phyloP scores from a whole-genome alignment of 1,139 yeast species.

The Candida sp. region DNA sequence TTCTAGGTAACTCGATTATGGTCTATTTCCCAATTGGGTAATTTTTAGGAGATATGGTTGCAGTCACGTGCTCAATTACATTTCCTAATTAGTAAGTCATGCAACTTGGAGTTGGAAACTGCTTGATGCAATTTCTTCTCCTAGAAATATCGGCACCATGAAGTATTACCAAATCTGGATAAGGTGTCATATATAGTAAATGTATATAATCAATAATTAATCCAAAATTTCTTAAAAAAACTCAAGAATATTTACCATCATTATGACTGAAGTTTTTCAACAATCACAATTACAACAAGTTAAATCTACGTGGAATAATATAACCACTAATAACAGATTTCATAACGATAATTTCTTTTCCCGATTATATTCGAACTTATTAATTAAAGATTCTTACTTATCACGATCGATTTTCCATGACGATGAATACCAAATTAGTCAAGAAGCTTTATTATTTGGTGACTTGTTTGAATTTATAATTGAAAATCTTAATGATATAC shows the following conservation, averaged over 20 bases:
- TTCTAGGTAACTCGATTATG: not conserved
- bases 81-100: not conserved
- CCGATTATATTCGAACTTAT: slow-evolving; percentile 31
- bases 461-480: slow-evolving; percentile 35
- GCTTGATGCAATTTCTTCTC: not conserved
- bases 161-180: not conserved
- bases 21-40: not conserved
- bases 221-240: not conserved
- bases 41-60: not conserved
- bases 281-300: slow-evolving; percentile 11
- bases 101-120: not conserved
- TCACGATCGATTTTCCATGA: slow-evolving; percentile 18
- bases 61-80: not conserved
- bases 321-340: slow-evolving; percentile 25
- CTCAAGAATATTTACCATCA: not conserved
- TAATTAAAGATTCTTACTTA: slow-evolving; percentile 27
- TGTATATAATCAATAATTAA: not conserved
- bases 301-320: slow-evolving; percentile 30
- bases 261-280: slow-evolving; percentile 10
- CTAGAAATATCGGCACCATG: not conserved
- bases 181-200: not conserved
- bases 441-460: slow-evolving; percentile 32
- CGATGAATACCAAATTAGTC: slow-evolving; percentile 18
- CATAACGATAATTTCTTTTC: slow-evolving; percentile 27
- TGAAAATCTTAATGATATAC: slow-evolving; percentile 26